phyloP scores from a whole-genome alignment of 768 basidiomycete species.

The Scleroderma bovista region DNA sequence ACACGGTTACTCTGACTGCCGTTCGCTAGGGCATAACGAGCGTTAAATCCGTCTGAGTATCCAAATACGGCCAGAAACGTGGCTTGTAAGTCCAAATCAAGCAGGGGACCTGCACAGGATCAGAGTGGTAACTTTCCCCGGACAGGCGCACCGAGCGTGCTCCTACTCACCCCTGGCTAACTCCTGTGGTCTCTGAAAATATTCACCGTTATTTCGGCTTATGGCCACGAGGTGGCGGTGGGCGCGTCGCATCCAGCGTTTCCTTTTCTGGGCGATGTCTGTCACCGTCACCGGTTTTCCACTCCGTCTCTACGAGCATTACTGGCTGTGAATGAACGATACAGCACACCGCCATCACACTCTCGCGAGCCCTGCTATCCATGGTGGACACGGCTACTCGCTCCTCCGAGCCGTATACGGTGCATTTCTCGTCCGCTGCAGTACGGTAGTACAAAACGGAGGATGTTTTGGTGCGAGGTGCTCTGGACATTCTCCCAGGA shows the following conservation, averaged over 20 bases:
- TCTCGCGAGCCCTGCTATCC: slow-evolving; percentile 12
- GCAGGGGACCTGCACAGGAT: slow-evolving; percentile 20
- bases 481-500: slow-evolving; percentile 21
- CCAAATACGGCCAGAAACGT: slow-evolving; percentile 5
- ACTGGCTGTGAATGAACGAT: slow-evolving; percentile 29
- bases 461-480: slow-evolving; percentile 15
- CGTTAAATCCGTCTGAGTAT: slow-evolving; percentile 1
- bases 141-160: slow-evolving; percentile 11
- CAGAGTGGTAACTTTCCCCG: slow-evolving; percentile 11
- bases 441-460: slow-evolving; percentile 31
- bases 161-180: slow-evolving; percentile 4
- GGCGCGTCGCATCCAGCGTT: slow-evolving; percentile 14
- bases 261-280: slow-evolving; percentile 26
- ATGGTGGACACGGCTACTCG: slow-evolving; percentile 27
- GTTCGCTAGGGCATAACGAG: neutral
- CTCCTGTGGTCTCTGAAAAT: slow-evolving; percentile 7
- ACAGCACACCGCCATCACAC: slow-evolving; percentile 28
- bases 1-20: slow-evolving; percentile 17
- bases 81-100: slow-evolving; percentile 1
- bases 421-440: slow-evolving; percentile 12
- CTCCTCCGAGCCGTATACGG: slow-evolving; percentile 24
- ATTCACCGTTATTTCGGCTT: slow-evolving; percentile 17
- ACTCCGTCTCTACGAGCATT: slow-evolving; percentile 18
- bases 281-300: slow-evolving; percentile 18
- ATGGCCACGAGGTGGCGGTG: slow-evolving; percentile 28